A percentile compares a stretch with the other conserved stretches of the same genome.
These are phyloP conservation scores for Phytopythium boreale DNA, from an alignment of 352 stramenopile species.

Conservation along the genomic window DNA sequence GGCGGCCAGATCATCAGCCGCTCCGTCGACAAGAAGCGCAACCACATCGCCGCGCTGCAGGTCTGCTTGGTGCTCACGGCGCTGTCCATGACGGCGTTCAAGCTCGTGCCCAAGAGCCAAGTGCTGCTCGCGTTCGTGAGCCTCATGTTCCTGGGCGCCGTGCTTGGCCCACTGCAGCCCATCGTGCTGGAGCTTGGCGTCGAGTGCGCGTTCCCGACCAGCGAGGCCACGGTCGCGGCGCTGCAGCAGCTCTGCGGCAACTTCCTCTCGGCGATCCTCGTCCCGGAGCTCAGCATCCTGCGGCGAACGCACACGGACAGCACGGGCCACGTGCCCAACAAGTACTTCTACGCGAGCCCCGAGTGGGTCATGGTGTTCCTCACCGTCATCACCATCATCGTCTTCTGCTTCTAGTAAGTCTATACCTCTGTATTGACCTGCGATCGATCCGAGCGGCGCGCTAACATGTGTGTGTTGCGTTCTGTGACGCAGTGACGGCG, in stretches of 20 bases:
- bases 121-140: constrained; percentile 34
- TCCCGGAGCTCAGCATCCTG: constrained; percentile 47
- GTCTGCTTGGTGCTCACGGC: constrained; percentile 52
- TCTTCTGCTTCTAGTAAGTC: constrained; percentile 60
- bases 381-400: constrained; percentile 32
- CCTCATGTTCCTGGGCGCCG: constrained; percentile 47
- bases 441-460: neutral
- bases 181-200: constrained; percentile 70
- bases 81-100: constrained; percentile 39
- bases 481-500: constrained; percentile 32
- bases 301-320: constrained; percentile 30
- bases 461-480: constrained; percentile 7
- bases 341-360: constrained; percentile 46
- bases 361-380: constrained; percentile 53
- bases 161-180: constrained; percentile 62
- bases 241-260: constrained; percentile 79
- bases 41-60: constrained; percentile 56
- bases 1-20: constrained; percentile 64
- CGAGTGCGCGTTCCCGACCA: constrained; percentile 73
- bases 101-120: constrained; percentile 33
- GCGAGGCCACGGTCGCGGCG: constrained; percentile 68
- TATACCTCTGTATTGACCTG: neutral
- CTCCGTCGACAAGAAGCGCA: constrained; percentile 58
- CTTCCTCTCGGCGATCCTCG: constrained; percentile 60
- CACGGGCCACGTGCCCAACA: constrained; percentile 23